Percentiles rank a stretch among this genome's conserved stretches.
Conservation (phyloP, 2,329 filamentous ascomycete genomes). For the Pseudonectria foliicola region DNA sequence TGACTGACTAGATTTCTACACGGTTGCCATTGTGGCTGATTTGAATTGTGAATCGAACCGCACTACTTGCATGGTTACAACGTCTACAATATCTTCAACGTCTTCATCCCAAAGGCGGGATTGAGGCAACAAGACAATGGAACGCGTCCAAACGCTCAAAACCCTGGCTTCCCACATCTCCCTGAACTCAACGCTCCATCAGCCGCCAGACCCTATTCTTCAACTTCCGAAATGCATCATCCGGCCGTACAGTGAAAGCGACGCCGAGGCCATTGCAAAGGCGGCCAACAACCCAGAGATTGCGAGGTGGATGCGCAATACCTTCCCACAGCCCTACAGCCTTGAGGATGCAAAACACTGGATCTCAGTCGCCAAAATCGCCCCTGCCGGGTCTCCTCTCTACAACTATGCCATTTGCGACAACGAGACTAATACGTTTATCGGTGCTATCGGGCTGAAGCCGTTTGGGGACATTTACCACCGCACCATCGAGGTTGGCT, state of each 20-base stretch:
- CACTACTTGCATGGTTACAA: too few relatives aligned
- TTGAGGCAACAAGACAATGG: too few relatives aligned
- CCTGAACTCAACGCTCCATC: too few relatives aligned
- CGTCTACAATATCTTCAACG: too few relatives aligned
- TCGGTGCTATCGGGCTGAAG: conserved; percentile 36
- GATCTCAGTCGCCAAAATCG: conserved; percentile 19
- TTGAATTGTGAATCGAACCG: too few relatives aligned
- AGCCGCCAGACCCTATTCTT: too few relatives aligned
- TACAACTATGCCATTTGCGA: conserved; percentile 30
- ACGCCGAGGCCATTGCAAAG: conserved; percentile 28
- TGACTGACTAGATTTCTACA: too few relatives aligned
- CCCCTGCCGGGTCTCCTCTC: conserved; percentile 16
- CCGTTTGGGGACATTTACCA: conserved; percentile 31
- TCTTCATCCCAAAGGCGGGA: too few relatives aligned
- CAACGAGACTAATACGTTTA: conserved; percentile 16
- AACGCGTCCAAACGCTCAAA: too few relatives aligned
- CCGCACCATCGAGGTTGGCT: conserved; percentile 41
- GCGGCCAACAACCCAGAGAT: conserved; percentile 34
- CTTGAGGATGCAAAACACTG: conserved; percentile 31
- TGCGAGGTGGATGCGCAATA: conserved; percentile 32
- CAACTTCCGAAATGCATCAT: conserved; percentile 20
- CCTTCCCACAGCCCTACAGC: conserved; percentile 41
- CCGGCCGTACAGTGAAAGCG: conserved; percentile 32
- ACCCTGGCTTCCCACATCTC: too few relatives aligned
- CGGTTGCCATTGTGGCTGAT: too few relatives aligned